Evolutionary conservation across 148 eudicot genomes (phyloP), one percentile per base, ranked within the genome.

Genomic region (Heliosperma pusillum): DNA sequence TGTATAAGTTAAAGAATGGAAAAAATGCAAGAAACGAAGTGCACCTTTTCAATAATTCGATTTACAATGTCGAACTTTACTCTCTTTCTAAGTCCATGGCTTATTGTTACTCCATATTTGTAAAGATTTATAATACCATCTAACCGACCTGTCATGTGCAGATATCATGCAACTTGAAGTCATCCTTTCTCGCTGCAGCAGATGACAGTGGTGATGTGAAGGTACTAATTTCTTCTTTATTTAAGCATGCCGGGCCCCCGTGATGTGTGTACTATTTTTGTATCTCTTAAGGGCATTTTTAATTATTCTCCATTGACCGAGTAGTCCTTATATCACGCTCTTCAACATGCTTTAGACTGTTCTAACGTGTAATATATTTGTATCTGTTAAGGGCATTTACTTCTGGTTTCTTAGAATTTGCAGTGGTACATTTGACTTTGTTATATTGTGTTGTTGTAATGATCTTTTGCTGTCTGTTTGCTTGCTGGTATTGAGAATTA

Each of bases 181-280:
- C 99, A 66, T 81, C 92, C 29, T 95, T 92, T 77, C 87, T 95
- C 72, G 99, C 99, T 83, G 92, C 96, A 36, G 91, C 97, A 75
- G 99, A 95, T 84, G 99, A 95, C 81, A 81, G 88, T 74, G 99
- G 99, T 82, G 92, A 90, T 87, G 88, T 92, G 53, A 95, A 95
- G 97, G 99, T 95, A 87, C 72, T 15, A 47, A 57, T 36, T 29
- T n/a, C 7, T 33, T 65, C 4, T 40, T 40, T 27, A 24, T 64
- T 1, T 55, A 20, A 29, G 30, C 56, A 22, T 55, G 11, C 57
- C 33, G 3, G 13, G 19, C 33, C 20, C 30, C 57, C 19, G 15
- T 7, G 58, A 7, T 22, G 33, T n/a, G 30, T 2, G 13, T 1
- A 10, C 5, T n/a, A n/a, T n/a, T n/a, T n/a, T n/a, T n/a, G n/a